Conservation (phyloP, 148 eudicot genomes). For the Gaultheria prostrata region DNA sequence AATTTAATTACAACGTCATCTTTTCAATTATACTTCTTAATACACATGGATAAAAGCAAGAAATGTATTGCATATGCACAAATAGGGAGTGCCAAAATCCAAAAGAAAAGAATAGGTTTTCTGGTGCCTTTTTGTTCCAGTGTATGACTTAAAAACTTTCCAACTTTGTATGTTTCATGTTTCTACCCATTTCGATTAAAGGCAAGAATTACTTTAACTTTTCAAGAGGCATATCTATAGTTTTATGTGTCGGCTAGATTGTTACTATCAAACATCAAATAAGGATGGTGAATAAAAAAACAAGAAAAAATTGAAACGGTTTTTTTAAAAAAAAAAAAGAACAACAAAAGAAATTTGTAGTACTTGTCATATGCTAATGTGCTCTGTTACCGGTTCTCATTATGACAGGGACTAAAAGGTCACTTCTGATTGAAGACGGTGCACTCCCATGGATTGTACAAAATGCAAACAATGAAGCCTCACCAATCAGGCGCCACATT, state of each 20-base stretch:
- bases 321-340: too few relatives aligned
- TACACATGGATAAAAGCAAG: background rate
- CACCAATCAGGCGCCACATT: conserved; percentile 78
- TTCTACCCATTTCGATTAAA: too few relatives aligned
- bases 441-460: conserved; percentile 88
- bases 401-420: conserved; percentile 57
- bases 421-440: conserved; percentile 81
- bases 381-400: background rate
- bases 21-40: background rate
- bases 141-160: background rate
- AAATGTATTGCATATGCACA: background rate
- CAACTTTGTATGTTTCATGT: background rate
- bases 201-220: too few relatives aligned
- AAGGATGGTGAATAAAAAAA: too few relatives aligned
- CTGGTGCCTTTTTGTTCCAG: background rate
- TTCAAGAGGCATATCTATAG: background rate
- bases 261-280: background rate
- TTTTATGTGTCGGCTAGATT: background rate
- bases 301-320: too few relatives aligned
- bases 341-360: background rate
- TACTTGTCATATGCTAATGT: background rate
- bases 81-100: background rate
- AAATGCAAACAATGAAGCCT: conserved; percentile 83
- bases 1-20: background rate
- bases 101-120: background rate